Base-by-base conservation (phyloP, 2,329 filamentous ascomycete genomes). In the Colletotrichum agaves region DNA sequence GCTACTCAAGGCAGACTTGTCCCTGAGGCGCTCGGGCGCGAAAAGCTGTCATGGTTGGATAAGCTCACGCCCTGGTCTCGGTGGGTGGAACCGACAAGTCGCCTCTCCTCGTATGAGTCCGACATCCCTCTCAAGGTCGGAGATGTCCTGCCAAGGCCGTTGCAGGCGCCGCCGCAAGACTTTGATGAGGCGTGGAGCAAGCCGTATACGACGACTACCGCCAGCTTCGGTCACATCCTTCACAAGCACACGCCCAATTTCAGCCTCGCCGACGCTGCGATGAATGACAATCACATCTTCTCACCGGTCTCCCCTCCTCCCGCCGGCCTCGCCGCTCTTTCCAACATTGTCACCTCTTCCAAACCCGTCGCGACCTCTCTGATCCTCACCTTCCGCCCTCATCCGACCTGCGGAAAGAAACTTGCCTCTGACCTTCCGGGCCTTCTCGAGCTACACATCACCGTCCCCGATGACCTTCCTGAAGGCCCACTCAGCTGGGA, bases 201-300 rank as follows among this genome's bases (percentile, higher is more conserved):
- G 44, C 19, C 17, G 27, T 67, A 50, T 37, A 50, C n/a, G 27
- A 17, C 63, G 10, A 81, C 82, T 1, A 75, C 72, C 3, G 84
- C 85, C 11, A 77, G 79, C 3, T 88, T 88, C 71, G 87, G 87
- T 17, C 82, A 85, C 60, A 69, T 88, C 37, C 79, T 88, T 0
- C 82, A 84, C 67, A 58, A 71, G 21, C 72, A 76, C 39, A 55
- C 64, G 21, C 21, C 13, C 33, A 4, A 13, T 5, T 60, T 63
- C 15, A 27, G 15, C 19, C 15, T 47, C 10, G 41, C 56, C 15
- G 21, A 12, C 21, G 63, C 63, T n/a, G 37, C 53, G 7, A 4
- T 63, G 47, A 17, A 10, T 33, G 49, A n/a, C 6, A 56, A 64
- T 5, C 81, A 80, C 52, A 76, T 83, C 50, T 79, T 88, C 39